These are phyloP conservation scores for Orbilia ellipsospora DNA, from an alignment of 2,329 filamentous ascomycete species.

Conservation along the genomic window DNA sequence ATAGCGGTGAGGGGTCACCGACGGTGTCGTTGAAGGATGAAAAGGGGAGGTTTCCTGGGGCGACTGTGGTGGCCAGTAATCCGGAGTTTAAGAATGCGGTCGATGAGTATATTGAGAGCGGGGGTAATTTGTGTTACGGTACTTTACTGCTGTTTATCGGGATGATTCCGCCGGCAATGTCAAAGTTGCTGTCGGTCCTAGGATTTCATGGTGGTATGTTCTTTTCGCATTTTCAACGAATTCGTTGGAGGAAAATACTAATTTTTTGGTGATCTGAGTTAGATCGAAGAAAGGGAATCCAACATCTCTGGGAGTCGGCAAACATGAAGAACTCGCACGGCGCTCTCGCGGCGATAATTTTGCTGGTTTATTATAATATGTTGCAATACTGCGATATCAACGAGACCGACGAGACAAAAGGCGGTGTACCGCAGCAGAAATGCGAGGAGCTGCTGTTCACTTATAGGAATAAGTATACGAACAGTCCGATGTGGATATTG, in stretches of 20 bases:
- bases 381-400: conserved; percentile 89
- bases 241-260: not conserved
- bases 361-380: conserved; percentile 86
- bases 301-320: conserved; percentile 90
- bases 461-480: conserved; percentile 82
- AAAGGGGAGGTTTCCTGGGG: conserved; percentile 56
- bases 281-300: conserved; percentile 82
- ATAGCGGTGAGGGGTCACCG: conserved; percentile 49
- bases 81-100: conserved; percentile 61
- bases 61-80: not conserved
- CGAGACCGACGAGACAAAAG: conserved; percentile 70
- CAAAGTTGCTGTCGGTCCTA: conserved; percentile 84
- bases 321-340: conserved; percentile 89
- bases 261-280: conserved; percentile 1
- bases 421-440: conserved; percentile 77
- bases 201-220: conserved; percentile 77
- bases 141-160: conserved; percentile 87
- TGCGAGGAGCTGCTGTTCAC: conserved; percentile 75
- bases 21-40: conserved; percentile 57
- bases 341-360: conserved; percentile 82
- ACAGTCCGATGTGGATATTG: conserved; percentile 84
- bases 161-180: conserved; percentile 90
- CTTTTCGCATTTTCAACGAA: not conserved
- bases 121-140: conserved; percentile 88
- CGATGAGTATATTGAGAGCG: conserved; percentile 89